Evolutionary conservation across 2,329 filamentous ascomycete genomes (phyloP).

Genomic region (Amphichorda felina): DNA sequence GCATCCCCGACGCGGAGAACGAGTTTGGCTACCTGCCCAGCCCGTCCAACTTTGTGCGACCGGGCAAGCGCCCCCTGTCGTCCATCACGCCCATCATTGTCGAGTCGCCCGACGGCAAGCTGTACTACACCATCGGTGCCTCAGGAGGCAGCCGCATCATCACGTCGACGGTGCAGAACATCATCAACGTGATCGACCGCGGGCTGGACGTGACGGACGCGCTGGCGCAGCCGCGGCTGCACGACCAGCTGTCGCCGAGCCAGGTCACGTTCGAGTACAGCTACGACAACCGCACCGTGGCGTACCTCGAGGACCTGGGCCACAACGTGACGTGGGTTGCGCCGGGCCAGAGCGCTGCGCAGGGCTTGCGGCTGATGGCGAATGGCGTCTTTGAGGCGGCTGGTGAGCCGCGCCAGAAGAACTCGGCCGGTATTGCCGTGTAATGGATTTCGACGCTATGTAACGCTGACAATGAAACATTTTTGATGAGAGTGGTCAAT

Average conservation of each 20-base stretch:
- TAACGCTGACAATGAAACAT: background rate
- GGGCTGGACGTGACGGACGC: conserved; percentile 49
- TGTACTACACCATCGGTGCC: conserved; percentile 64
- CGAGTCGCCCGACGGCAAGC: conserved; percentile 52
- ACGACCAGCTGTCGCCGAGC: conserved; percentile 72
- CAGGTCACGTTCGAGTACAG: conserved; percentile 56
- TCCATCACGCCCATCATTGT: conserved; percentile 71
- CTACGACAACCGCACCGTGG: conserved; percentile 59
- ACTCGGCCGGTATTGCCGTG: conserved; percentile 54
- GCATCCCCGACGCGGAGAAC: conserved; percentile 58
- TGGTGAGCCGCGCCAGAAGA: conserved; percentile 67
- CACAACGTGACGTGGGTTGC: conserved; percentile 67
- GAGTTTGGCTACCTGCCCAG: conserved; percentile 68
- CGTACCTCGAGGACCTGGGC: conserved; percentile 51
- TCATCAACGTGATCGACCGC: conserved; percentile 63
- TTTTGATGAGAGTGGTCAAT: too few species aligned
- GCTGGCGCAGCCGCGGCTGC: conserved; percentile 57
- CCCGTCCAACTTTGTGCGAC: conserved; percentile 61
- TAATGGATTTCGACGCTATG: conserved; percentile 11
- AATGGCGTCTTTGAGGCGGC: conserved; percentile 68
- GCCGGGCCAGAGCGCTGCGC: conserved; percentile 55
- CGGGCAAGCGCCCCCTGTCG: conserved; percentile 67
- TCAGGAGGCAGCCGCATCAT: conserved; percentile 81
- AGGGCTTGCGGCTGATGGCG: conserved; percentile 52
- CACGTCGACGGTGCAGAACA: conserved; percentile 66